Evolutionary conservation across 2,329 filamentous ascomycete genomes (phyloP), one percentile per base, ranked within the genome.

Genomic region (Bipolaris gigantea): DNA sequence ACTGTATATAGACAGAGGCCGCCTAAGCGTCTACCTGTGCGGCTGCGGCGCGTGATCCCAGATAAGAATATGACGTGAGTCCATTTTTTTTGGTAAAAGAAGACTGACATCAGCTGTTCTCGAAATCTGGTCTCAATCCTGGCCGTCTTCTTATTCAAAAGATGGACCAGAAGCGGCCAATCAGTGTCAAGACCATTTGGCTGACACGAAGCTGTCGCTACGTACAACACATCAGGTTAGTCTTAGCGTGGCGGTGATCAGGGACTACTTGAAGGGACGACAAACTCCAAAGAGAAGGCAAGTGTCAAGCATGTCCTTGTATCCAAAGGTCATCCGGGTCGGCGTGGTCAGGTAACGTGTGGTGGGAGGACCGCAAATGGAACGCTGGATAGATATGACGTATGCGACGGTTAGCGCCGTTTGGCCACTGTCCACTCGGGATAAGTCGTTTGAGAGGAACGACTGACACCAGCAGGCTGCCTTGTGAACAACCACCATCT

Each of bases 321-420:
- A 18, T 18, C 15, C 6, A 21, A 10, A 16, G 36, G n/a, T 13
- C 9, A 21, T 23, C 21, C 13, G 21, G 13, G 7, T 10, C 15
- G 15, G 11, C 3, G 45, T 39, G 35, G 35, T 40, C 18, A 16
- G 36, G n/a, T 32, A n/a, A 40, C 36, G 25, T 40, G 18, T 15
- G n/a, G 35, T n/a, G 10, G 19, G 11, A 32, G 18, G 8, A 30
- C 18, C 19, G 40, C n/a, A 42, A 25, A 8, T 16, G 10, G 35
- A 46, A 34, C 18, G 21, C 16, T 21, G 18, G 32, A 39, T 44
- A 48, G 47, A 44, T 30, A 60, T 64, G 61, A 64, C 61, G 61
- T 64, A 51, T 43, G 51, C 33, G 19, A 27, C 27, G 43, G 43
- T 42, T 64, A 62, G 61, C 57, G 59, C 61, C 48, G 19, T 53